phyloP scores from a whole-genome alignment of 139 green algal species.

The Ulvella scutata region DNA sequence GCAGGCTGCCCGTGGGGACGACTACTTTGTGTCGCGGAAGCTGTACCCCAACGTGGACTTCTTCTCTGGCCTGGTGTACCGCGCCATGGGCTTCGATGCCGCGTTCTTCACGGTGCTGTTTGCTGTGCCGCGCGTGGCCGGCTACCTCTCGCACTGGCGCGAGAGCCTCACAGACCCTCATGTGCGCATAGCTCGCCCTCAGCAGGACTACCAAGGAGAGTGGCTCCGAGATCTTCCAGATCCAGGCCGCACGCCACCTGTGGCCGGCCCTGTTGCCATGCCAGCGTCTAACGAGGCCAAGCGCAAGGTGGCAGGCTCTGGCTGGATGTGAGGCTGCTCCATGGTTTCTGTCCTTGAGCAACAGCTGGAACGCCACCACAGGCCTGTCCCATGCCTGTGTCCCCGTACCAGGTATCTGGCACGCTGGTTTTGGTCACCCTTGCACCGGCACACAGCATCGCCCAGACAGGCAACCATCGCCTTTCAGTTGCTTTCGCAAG shows the following conservation, averaged over 20 bases:
- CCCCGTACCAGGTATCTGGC: too few relatives aligned
- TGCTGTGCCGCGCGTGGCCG: conserved; percentile 75
- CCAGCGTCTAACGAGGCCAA: conserved; percentile 72
- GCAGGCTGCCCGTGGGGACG: conserved; percentile 36
- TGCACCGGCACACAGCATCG: too few relatives aligned
- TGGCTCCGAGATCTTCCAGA: conserved; percentile 74
- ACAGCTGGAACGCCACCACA: too few relatives aligned
- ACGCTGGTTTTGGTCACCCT: too few relatives aligned
- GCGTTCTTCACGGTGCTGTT: conserved; percentile 99
- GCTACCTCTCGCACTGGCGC: conserved; percentile 94
- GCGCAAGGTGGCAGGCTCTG: conserved; percentile 51
- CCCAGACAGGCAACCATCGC: too few relatives aligned
- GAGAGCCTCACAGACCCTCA: conserved; percentile 89
- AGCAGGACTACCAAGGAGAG: conserved; percentile 92
- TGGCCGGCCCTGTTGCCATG: conserved; percentile 17
- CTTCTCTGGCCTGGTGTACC: conserved; percentile 80
- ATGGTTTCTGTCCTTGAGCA: too few relatives aligned
- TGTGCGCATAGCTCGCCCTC: conserved; percentile 89
- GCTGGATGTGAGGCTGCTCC: conserved; percentile 42
- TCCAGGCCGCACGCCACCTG: conserved; percentile 14
- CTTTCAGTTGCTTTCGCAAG: too few relatives aligned
- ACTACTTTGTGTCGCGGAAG: conserved; percentile 75
- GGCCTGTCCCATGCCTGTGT: too few relatives aligned
- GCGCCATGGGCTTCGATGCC: conserved; percentile 91
- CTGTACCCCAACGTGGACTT: conserved; percentile 99